A percentile compares a stretch with the other conserved stretches of the same genome.
These are phyloP conservation scores for Tricholoma sp. DNA, from an alignment of 768 basidiomycete genomes.

Conservation along the genomic window DNA sequence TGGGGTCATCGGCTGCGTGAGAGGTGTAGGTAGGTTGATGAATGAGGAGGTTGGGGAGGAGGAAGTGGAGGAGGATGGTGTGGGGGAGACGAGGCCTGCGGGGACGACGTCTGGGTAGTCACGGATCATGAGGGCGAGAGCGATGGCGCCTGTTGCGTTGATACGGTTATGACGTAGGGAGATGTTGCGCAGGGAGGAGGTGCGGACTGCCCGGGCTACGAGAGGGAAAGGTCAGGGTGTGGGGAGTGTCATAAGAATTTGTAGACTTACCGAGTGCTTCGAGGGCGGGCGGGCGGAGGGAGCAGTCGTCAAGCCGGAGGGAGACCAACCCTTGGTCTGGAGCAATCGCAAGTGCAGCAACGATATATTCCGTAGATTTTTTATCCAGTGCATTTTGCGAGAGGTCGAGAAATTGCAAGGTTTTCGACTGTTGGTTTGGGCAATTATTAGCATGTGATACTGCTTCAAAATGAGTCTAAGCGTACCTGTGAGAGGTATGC, in stretches of 20 bases:
- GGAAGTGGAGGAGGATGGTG: slow-evolving; percentile 26
- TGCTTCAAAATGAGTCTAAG: background rate
- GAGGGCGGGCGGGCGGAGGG: slow-evolving; percentile 63
- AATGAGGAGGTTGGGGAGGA: slow-evolving; percentile 33
- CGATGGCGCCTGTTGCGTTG: slow-evolving; percentile 78
- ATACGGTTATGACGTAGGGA: slow-evolving; percentile 90
- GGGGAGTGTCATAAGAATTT: slow-evolving; percentile 1
- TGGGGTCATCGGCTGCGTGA: slow-evolving; percentile 26
- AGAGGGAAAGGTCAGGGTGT: background rate
- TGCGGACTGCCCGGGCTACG: slow-evolving; percentile 76
- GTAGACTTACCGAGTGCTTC: slow-evolving; percentile 68
- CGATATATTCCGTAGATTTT: slow-evolving; percentile 77
- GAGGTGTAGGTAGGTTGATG: slow-evolving; percentile 22
- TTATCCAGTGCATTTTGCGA: slow-evolving; percentile 85
- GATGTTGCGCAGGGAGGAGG: slow-evolving; percentile 80
- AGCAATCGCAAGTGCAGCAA: slow-evolving; percentile 54
- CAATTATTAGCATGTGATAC: background rate
- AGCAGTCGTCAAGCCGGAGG: slow-evolving; percentile 85
- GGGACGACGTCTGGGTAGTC: slow-evolving; percentile 86
- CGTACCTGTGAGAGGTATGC: slow-evolving; percentile 71
- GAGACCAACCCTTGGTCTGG: slow-evolving; percentile 63
- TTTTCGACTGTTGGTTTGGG: slow-evolving; percentile 48
- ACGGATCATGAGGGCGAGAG: slow-evolving; percentile 91
- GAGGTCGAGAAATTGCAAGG: slow-evolving; percentile 82
- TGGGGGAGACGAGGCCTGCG: slow-evolving; percentile 24